Percentiles rank a stretch among this genome's conserved stretches.
Conservation (phyloP, 169 alveolate genomes). For the Plasmodium billcollinsi region DNA sequence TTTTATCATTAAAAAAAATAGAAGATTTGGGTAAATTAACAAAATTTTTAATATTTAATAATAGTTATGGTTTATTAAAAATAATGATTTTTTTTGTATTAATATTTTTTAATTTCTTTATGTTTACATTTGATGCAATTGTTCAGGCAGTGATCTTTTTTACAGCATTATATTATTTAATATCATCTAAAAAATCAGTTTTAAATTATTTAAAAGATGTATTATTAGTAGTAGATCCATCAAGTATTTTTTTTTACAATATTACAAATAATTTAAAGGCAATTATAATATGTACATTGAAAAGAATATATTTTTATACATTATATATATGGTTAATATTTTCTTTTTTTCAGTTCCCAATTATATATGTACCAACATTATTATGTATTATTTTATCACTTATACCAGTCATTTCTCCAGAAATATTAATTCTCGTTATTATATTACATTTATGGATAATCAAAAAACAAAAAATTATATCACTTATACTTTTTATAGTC, state of each 20-base stretch:
- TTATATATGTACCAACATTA: conserved; percentile 83
- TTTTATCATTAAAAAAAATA: conserved; percentile 65
- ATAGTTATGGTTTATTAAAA: conserved; percentile 78
- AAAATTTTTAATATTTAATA: conserved; percentile 40
- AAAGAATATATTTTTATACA: conserved; percentile 76
- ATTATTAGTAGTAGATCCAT: conserved; percentile 81
- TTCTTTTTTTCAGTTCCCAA: conserved; percentile 79
- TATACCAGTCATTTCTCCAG: conserved; percentile 80
- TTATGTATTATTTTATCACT: conserved; percentile 77
- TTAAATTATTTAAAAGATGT: conserved; percentile 77
- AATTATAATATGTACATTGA: conserved; percentile 78
- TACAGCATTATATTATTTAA: conserved; percentile 81
- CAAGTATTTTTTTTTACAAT: conserved; percentile 73
- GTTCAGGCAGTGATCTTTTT: conserved; percentile 78
- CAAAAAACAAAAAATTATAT: conserved; percentile 28
- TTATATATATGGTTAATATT: conserved; percentile 80
- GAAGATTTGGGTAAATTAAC: conserved; percentile 68
- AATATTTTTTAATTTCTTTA: conserved; percentile 73
- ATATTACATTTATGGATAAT: conserved; percentile 62
- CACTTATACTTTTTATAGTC: conserved; percentile 17
- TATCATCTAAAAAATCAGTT: conserved; percentile 66
- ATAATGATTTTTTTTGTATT: conserved; percentile 69
- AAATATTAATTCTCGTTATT: conserved; percentile 49
- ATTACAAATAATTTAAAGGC: conserved; percentile 77
- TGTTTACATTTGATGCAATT: conserved; percentile 79